A percentile compares a stretch with the other conserved stretches of the same genome.
These are phyloP conservation scores for Trichosporon asahii DNA, from an alignment of 1,284 basidiomycete species.

Conservation along the genomic window DNA sequence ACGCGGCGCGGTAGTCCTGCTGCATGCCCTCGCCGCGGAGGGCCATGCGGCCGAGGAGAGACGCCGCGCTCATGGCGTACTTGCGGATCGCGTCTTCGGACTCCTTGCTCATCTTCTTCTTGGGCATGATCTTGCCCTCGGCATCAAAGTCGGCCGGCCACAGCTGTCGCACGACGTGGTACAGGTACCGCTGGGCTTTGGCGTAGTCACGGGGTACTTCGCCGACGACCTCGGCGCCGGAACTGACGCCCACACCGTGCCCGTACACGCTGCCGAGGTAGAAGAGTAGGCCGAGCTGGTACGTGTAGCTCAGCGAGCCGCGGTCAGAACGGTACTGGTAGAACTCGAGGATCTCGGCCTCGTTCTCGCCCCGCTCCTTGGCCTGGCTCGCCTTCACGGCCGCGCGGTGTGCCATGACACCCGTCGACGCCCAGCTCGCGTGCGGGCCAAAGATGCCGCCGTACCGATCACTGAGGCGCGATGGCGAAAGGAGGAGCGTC, in stretches of 20 bases:
- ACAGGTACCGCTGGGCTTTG: constrained; percentile 75
- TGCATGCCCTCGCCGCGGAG: constrained; percentile 88
- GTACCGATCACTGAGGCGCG: constrained; percentile 79
- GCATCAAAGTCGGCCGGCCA: constrained; percentile 67
- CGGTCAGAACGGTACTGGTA: constrained; percentile 92
- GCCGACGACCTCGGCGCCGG: constrained; percentile 84
- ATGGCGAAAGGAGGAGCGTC: constrained; percentile 75
- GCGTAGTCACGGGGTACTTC: constrained; percentile 70
- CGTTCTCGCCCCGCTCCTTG: constrained; percentile 79
- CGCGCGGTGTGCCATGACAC: constrained; percentile 64
- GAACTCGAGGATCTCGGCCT: constrained; percentile 87
- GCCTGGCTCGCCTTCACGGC: constrained; percentile 79
- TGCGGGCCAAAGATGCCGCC: constrained; percentile 92
- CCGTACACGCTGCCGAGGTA: constrained; percentile 75
- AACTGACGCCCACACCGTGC: constrained; percentile 60
- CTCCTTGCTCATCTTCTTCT: constrained; percentile 55
- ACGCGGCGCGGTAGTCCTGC: constrained; percentile 70
- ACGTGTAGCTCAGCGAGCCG: constrained; percentile 77
- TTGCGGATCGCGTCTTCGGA: constrained; percentile 60
- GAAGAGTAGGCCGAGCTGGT: constrained; percentile 84
- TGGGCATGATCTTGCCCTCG: constrained; percentile 50
- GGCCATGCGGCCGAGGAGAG: constrained; percentile 87
- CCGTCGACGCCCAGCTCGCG: constrained; percentile 64
- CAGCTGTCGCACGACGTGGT: constrained; percentile 69
- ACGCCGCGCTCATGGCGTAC: constrained; percentile 69